These are phyloP conservation scores for Xeromyces bisporus DNA, from an alignment of 495 filamentous ascomycete genomes.

Conservation along the genomic window DNA sequence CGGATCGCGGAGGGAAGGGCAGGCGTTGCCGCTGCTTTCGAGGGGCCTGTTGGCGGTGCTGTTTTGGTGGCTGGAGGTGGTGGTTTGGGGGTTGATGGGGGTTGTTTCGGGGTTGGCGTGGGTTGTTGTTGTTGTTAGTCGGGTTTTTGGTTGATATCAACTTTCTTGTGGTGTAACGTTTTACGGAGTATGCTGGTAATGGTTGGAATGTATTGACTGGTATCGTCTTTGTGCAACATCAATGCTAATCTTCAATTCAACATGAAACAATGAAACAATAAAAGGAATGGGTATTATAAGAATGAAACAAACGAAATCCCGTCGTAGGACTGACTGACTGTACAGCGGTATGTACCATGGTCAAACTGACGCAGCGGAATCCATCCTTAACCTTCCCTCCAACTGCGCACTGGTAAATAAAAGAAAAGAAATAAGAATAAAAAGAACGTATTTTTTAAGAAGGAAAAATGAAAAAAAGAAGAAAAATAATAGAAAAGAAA, in stretches of 20 bases:
- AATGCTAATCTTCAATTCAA: no score
- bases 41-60: constrained; percentile 18
- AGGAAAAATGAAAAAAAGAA: constrained; percentile 12
- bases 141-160: constrained; percentile 10
- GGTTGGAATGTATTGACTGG: no score
- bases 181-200: no score
- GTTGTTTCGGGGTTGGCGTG: constrained; percentile 24
- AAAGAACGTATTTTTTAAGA: constrained; percentile 1
- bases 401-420: not conserved
- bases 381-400: not conserved
- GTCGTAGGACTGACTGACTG: no score
- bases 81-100: constrained; percentile 19
- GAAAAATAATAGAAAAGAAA: constrained; percentile 10
- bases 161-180: no score
- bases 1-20: constrained; percentile 18
- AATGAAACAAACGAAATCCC: no score
- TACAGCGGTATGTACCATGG: no score
- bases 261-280: no score
- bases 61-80: constrained; percentile 22
- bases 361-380: constrained; percentile 1
- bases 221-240: no score
- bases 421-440: constrained; percentile 4
- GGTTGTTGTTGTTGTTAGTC: constrained; percentile 20
- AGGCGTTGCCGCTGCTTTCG: constrained; percentile 23
- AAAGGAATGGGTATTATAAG: no score